Evolutionary conservation across 306 rosid species (phyloP), one percentile per base, ranked within the genome.

Genomic region (Begonia loranthoides): DNA sequence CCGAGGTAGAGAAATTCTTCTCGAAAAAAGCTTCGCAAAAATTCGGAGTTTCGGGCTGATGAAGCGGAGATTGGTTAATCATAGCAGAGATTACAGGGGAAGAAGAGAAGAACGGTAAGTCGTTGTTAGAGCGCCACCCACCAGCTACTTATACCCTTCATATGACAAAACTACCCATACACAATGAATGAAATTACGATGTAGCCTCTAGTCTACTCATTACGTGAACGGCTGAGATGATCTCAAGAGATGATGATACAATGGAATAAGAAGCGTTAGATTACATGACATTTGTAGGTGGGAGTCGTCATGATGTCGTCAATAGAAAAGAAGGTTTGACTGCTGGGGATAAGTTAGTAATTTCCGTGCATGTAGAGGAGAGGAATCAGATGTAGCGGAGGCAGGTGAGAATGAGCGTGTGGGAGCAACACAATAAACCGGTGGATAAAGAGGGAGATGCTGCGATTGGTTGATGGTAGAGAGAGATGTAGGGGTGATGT

Each of bases 311-410:
- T 53, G 59, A 67, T 80, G 58, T 60, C 76, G 93, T 74, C 78
- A 69, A 70, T 41, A 10, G 79, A 78, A 71, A 71, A 66, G 85
- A 70, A 59, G 48, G 79, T 74, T 76, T 58, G 82, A 83, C 75
- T 67, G 66, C 55, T 33, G 52, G 55, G 39, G 15, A 54, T 48
- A 51, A 36, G 38, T 41, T 45, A 10, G 36, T 9, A 58, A n/a
- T 47, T 10, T 15, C 12, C 1, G 0, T 41, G 14, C 14, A 46
- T 60, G 47, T 54, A 33, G 38, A 50, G 41, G 21, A 41, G 12
- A 1, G 47, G 40, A 9, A 41, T 61, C 43, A 38, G 58, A 41
- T 60, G 60, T 45, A 4, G 47, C 40, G 34, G 36, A 54, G 76
- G 49, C 15, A 10, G 59, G 52, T 24, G 40, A 43, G 16, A 55